A percentile compares a stretch with the other conserved stretches of the same genome.
Evolutionary conservation across 768 basidiomycete species (phyloP).

Genomic region (Holtermanniella nyarrowii): DNA sequence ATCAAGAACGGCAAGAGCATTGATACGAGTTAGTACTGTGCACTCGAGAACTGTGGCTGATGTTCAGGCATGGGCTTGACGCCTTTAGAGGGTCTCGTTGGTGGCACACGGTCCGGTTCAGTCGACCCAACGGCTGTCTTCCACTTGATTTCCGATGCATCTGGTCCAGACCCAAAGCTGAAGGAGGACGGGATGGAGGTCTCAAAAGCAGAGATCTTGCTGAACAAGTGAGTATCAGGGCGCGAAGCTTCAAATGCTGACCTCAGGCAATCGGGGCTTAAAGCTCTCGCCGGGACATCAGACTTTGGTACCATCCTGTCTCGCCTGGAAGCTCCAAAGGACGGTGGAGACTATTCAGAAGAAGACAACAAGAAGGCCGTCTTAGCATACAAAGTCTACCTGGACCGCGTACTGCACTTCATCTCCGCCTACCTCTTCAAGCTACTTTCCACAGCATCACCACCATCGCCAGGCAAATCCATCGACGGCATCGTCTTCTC

Average conservation of each 20-base stretch:
- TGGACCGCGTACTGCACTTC: conserved; percentile 63
- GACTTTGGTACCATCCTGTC: conserved; percentile 61
- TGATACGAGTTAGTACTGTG: conserved; percentile 54
- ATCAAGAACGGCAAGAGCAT: conserved; percentile 62
- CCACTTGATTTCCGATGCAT: conserved; percentile 58
- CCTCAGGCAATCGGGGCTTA: conserved; percentile 59
- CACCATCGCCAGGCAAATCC: conserved; percentile 21
- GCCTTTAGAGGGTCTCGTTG: conserved; percentile 75
- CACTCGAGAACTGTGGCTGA: neutral
- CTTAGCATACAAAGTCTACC: conserved; percentile 67
- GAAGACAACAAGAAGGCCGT: conserved; percentile 35
- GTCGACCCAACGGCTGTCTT: conserved; percentile 82
- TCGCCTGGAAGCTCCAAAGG: conserved; percentile 42
- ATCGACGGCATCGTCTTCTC: conserved; percentile 75
- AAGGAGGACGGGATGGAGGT: conserved; percentile 33
- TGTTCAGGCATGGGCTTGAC: conserved; percentile 66
- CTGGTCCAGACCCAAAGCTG: conserved; percentile 48
- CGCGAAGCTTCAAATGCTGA: conserved; percentile 5
- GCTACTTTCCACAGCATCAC: conserved; percentile 42
- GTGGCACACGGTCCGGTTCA: conserved; percentile 72
- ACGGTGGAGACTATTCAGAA: conserved; percentile 26
- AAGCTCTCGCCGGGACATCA: conserved; percentile 65
- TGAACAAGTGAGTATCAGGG: conserved; percentile 42
- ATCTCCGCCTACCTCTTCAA: conserved; percentile 67
- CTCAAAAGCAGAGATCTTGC: conserved; percentile 42